These are phyloP conservation scores for Macrolepiota albuminosa DNA, from an alignment of 768 basidiomycete species.

Conservation along the genomic window DNA sequence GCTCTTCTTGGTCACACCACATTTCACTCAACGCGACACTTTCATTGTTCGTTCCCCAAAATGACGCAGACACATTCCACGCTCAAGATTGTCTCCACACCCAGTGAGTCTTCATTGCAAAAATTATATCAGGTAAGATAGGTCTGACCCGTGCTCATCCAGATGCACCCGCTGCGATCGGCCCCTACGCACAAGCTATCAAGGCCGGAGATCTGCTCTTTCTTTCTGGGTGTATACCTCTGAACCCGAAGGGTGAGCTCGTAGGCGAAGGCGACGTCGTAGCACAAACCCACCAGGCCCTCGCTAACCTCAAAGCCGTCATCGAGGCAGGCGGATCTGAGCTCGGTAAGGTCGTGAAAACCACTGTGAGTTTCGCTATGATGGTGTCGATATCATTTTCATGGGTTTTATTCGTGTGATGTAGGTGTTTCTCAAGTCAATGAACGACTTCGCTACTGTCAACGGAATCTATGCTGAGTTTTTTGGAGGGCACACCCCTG, in stretches of 20 bases:
- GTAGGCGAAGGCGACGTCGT: slow-evolving; percentile 67
- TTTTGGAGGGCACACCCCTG: slow-evolving; percentile 91
- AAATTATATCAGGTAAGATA: not conserved
- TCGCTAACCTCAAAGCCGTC: slow-evolving; percentile 82
- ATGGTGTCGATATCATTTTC: not conserved
- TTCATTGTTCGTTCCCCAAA: slow-evolving; percentile 10
- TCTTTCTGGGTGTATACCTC: slow-evolving; percentile 83
- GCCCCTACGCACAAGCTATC: slow-evolving; percentile 87
- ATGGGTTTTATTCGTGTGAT: not conserved
- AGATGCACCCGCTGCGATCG: slow-evolving; percentile 79
- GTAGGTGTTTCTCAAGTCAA: slow-evolving; percentile 87
- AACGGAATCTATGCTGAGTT: slow-evolving; percentile 80
- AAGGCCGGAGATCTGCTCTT: slow-evolving; percentile 83
- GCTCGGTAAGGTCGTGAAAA: slow-evolving; percentile 82
- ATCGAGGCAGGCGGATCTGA: slow-evolving; percentile 80
- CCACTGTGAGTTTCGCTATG: slow-evolving; percentile 56
- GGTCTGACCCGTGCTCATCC: slow-evolving; percentile 4
- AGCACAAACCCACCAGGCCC: slow-evolving; percentile 75
- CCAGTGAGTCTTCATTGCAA: slow-evolving; percentile 25
- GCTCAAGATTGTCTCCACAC: slow-evolving; percentile 35
- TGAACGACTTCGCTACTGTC: slow-evolving; percentile 84
- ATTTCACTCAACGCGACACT: slow-evolving; percentile 2
- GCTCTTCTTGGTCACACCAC: slow-evolving; percentile 1
- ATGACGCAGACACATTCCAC: slow-evolving; percentile 38
- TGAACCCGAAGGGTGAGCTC: slow-evolving; percentile 73